A percentile compares a stretch with the other conserved stretches of the same genome.
phyloP scores from a whole-genome alignment of 108 stramenopile genomes.

The Fistulifera pelliculosa region DNA sequence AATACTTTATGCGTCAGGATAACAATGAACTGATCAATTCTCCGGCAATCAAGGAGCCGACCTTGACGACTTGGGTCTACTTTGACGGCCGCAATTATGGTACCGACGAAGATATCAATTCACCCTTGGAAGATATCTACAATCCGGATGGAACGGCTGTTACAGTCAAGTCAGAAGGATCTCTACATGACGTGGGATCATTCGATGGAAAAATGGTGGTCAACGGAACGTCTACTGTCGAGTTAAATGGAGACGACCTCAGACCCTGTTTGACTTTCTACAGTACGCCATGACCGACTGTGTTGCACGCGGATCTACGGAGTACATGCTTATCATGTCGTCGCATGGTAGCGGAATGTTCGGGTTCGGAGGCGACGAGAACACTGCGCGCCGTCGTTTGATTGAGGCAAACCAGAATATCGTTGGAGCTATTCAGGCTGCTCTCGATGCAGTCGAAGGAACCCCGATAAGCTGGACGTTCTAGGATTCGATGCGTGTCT shows the following conservation, averaged over 20 bases:
- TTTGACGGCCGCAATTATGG: slow-evolving; percentile 5
- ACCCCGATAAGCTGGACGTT: slow-evolving; percentile 15
- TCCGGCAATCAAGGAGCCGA: not conserved
- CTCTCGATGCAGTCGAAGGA: slow-evolving; percentile 7
- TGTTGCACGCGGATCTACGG: slow-evolving; percentile 8
- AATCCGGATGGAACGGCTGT: slow-evolving; percentile 9
- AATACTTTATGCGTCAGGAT: slow-evolving; percentile 25
- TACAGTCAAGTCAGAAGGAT: not conserved
- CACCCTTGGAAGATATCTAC: slow-evolving; percentile 11
- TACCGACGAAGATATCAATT: slow-evolving; percentile 6
- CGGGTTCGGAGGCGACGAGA: slow-evolving; percentile 26
- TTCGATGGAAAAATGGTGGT: slow-evolving; percentile 6
- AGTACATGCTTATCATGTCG: slow-evolving; percentile 12
- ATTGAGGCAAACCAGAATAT: slow-evolving; percentile 6
- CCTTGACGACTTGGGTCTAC: slow-evolving; percentile 18
- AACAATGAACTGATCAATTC: slow-evolving; percentile 15
- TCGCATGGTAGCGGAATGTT: slow-evolving; percentile 18
- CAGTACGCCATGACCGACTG: slow-evolving; percentile 12
- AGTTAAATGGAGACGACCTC: slow-evolving; percentile 7
- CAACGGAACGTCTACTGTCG: slow-evolving; percentile 1
- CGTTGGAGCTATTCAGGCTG: slow-evolving; percentile 4
- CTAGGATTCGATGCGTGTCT: slow-evolving; percentile 27
- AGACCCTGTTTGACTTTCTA: slow-evolving; percentile 9
- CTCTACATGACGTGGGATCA: slow-evolving; percentile 7
- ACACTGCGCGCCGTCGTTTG: slow-evolving; percentile 5